Conservation (phyloP, 495 filamentous ascomycete genomes). For the Hypoxylon trugodes region DNA sequence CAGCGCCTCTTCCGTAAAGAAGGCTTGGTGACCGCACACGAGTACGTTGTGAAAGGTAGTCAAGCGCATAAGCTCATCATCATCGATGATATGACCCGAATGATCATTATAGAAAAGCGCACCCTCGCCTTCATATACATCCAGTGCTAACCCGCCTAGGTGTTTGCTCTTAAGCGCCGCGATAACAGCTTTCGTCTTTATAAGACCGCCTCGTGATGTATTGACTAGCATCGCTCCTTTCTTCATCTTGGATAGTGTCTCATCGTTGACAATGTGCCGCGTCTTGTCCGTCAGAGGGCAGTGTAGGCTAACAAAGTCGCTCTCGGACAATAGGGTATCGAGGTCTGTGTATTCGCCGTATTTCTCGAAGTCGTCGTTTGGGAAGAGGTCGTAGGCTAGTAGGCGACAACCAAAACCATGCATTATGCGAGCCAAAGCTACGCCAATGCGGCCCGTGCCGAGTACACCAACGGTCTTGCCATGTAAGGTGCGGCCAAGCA, state of each 20-base stretch:
- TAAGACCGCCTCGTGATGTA: slow-evolving; percentile 70
- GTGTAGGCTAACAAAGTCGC: slow-evolving; percentile 70
- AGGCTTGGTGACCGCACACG: slow-evolving; percentile 73
- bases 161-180: slow-evolving; percentile 65
- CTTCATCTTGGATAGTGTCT: slow-evolving; percentile 64
- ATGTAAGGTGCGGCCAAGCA: slow-evolving; percentile 67
- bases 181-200: slow-evolving; percentile 67
- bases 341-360: slow-evolving; percentile 64
- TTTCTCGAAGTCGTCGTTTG: slow-evolving; percentile 54
- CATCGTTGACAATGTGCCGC: slow-evolving; percentile 66
- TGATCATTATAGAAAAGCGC: slow-evolving; percentile 71
- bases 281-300: slow-evolving; percentile 69
- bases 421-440: slow-evolving; percentile 62
- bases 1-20: slow-evolving; percentile 73
- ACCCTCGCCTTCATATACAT: slow-evolving; percentile 66
- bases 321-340: slow-evolving; percentile 60
- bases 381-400: slow-evolving; percentile 66
- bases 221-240: slow-evolving; percentile 69
- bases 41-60: slow-evolving; percentile 76
- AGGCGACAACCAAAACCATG: slow-evolving; percentile 69
- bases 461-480: slow-evolving; percentile 69
- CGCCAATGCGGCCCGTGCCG: slow-evolving; percentile 63
- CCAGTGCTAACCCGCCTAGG: slow-evolving; percentile 63
- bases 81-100: slow-evolving; percentile 71
- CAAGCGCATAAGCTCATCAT: slow-evolving; percentile 72